These are phyloP conservation scores for Euphorbia pulcherrima DNA, from an alignment of 345 rosid genomes.

Conservation along the genomic window DNA sequence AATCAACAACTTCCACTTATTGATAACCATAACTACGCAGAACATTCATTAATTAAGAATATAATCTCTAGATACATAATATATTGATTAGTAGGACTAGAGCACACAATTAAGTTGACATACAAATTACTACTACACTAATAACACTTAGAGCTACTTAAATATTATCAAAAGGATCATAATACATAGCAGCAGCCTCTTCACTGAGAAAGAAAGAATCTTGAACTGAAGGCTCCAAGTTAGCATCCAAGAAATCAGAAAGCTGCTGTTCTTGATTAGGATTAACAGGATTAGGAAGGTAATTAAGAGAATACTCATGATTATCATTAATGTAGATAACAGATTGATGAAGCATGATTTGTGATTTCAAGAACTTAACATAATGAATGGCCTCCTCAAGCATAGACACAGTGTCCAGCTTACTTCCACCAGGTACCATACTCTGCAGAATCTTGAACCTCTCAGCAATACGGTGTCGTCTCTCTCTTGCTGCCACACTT, in stretches of 20 bases:
- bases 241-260: constrained; percentile 11
- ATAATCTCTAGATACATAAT: too few species aligned
- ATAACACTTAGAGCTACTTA: not conserved
- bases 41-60: too few species aligned
- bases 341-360: constrained; percentile 67
- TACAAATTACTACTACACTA: too few species aligned
- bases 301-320: not conserved
- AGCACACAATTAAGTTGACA: too few species aligned
- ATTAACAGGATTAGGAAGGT: constrained; percentile 1
- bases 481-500: constrained; percentile 82
- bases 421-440: constrained; percentile 78
- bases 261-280: constrained; percentile 6
- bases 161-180: not conserved
- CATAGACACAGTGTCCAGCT: constrained; percentile 92
- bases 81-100: too few species aligned
- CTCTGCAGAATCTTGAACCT: constrained; percentile 81
- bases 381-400: constrained; percentile 79
- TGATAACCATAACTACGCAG: too few species aligned
- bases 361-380: constrained; percentile 81
- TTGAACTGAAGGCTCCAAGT: constrained; percentile 13
- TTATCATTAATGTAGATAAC: constrained; percentile 29
- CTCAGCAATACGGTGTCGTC: constrained; percentile 81
- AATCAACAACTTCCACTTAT: too few species aligned
- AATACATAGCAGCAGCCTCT: not conserved
- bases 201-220: constrained; percentile 14